Conservation (phyloP, 805 yeast genomes). For the Priceomyces carsonii region DNA sequence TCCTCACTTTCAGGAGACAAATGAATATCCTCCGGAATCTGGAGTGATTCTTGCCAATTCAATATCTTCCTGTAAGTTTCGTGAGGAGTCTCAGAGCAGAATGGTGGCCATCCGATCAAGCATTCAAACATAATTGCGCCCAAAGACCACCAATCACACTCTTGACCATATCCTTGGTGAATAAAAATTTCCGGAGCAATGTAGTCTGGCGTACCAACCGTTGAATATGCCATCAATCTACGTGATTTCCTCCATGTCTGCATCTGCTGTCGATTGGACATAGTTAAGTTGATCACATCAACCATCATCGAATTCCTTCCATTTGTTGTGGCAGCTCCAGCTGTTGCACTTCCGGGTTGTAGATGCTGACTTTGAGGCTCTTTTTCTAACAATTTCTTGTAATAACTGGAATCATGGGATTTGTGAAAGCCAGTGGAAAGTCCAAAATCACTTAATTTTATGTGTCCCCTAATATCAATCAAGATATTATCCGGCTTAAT, state of each 20-base stretch:
- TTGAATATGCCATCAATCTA: slow-evolving; percentile 91
- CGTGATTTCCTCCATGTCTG: slow-evolving; percentile 95
- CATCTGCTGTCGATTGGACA: slow-evolving; percentile 92
- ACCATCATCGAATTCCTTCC: slow-evolving; percentile 82
- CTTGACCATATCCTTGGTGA: slow-evolving; percentile 94
- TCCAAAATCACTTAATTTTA: slow-evolving; percentile 74
- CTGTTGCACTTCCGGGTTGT: slow-evolving; percentile 19
- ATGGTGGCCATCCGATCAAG: slow-evolving; percentile 96
- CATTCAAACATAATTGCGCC: slow-evolving; percentile 98
- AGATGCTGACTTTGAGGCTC: slow-evolving; percentile 45
- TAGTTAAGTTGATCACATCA: slow-evolving; percentile 92
- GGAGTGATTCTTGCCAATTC: slow-evolving; percentile 86
- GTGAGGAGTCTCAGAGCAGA: slow-evolving; percentile 91
- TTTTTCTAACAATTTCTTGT: slow-evolving; percentile 72
- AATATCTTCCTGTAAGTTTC: slow-evolving; percentile 90
- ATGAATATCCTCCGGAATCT: slow-evolving; percentile 90
- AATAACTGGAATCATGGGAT: slow-evolving; percentile 88
- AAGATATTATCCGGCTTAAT: slow-evolving; percentile 95
- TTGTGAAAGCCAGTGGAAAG: slow-evolving; percentile 89
- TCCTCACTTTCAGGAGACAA: slow-evolving; percentile 88
- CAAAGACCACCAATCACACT: slow-evolving; percentile 97
- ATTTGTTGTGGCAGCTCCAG: slow-evolving; percentile 17
- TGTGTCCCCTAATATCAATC: slow-evolving; percentile 76
- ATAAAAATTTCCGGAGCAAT: slow-evolving; percentile 94
- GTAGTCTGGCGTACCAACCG: slow-evolving; percentile 96